Percentiles rank a stretch among this genome's conserved stretches.
These are phyloP conservation scores for Apocynum venetum DNA, from an alignment of 257 asterid species.

Conservation along the genomic window DNA sequence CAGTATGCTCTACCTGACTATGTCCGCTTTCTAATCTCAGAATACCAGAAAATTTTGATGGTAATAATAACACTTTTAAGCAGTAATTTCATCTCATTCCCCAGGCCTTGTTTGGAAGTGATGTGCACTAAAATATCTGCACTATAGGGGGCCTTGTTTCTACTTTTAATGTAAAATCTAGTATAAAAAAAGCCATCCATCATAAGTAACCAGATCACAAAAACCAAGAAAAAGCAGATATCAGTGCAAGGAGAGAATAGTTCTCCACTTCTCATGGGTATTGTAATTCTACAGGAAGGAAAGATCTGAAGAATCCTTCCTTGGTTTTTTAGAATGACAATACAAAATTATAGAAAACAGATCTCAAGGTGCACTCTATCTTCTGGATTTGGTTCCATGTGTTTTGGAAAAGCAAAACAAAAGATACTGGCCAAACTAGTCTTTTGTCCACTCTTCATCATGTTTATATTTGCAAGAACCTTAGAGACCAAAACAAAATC, in stretches of 20 bases:
- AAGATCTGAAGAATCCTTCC: too few relatives aligned
- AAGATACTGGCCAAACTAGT: not conserved
- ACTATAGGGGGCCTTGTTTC: not conserved
- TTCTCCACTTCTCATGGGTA: too few relatives aligned
- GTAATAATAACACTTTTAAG: conserved; percentile 27
- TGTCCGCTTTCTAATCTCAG: conserved; percentile 60
- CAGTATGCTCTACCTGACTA: conserved; percentile 54
- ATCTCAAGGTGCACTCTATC: too few relatives aligned
- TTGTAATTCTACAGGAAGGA: too few relatives aligned
- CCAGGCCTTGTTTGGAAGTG: not conserved
- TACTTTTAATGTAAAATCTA: too few relatives aligned
- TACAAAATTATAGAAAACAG: too few relatives aligned
- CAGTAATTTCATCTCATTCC: not conserved
- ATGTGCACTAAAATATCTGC: not conserved
- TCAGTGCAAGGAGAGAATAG: too few relatives aligned
- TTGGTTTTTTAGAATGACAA: too few relatives aligned
- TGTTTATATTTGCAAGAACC: not conserved
- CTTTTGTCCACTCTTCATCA: not conserved
- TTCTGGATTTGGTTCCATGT: too few relatives aligned
- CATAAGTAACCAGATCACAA: too few relatives aligned
- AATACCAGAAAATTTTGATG: conserved; percentile 55
- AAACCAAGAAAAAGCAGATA: too few relatives aligned
- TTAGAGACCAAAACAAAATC: not conserved
- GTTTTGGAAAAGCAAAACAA: not conserved
- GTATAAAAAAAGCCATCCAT: too few relatives aligned